A percentile compares a stretch with the other conserved stretches of the same genome.
Evolutionary conservation across 23 red algal species (phyloP).

Genomic region (Cyanidiococcus yangmingshanensis): DNA sequence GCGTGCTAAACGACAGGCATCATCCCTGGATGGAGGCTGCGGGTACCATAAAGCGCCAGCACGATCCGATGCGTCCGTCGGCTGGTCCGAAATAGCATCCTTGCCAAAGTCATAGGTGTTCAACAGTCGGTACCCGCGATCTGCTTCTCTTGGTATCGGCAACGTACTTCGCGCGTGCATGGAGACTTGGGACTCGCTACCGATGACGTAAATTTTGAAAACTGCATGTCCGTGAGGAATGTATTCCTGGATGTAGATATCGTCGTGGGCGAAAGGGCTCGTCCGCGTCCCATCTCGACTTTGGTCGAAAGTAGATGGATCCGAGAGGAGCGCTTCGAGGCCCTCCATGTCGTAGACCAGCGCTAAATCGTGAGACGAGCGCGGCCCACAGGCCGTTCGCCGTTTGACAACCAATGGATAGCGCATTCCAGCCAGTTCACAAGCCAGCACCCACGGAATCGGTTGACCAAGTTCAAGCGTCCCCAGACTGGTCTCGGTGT

Average conservation of each 20-base stretch:
- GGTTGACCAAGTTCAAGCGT: background rate
- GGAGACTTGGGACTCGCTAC: background rate
- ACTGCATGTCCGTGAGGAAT: constrained; percentile 30
- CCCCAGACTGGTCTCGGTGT: background rate
- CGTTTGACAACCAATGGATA: constrained; percentile 16
- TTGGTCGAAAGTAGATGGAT: background rate
- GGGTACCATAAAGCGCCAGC: background rate
- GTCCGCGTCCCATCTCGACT: background rate
- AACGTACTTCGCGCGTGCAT: constrained; percentile 11
- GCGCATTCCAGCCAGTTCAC: background rate
- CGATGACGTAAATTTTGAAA: constrained; percentile 53
- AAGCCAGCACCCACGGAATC: constrained; percentile 6
- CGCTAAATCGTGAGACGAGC: constrained; percentile 5
- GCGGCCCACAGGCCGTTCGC: constrained; percentile 16
- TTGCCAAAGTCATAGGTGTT: constrained; percentile 21
- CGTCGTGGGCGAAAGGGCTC: background rate
- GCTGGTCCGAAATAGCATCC: background rate
- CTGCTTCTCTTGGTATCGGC: background rate
- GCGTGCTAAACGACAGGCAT: background rate
- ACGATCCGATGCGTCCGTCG: background rate
- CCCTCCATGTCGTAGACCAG: constrained; percentile 7
- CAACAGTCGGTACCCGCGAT: background rate
- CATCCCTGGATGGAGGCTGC: background rate
- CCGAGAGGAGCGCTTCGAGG: background rate
- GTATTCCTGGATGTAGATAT: constrained; percentile 5